Conservation (phyloP, 495 filamentous ascomycete genomes). For the Podospora fimiseda region DNA sequence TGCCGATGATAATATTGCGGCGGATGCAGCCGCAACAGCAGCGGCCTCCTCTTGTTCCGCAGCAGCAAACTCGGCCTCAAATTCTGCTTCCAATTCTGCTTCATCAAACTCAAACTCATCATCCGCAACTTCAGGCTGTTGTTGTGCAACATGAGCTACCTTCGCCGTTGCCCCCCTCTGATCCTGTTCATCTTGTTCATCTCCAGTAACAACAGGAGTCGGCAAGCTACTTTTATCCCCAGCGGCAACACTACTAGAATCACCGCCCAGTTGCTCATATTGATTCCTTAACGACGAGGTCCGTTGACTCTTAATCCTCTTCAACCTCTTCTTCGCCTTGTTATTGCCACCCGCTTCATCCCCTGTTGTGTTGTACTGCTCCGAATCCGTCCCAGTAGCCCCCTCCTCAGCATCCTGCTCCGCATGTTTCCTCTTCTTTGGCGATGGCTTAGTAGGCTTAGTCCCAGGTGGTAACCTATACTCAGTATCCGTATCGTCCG, state of each 20-base stretch:
- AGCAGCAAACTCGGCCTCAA: constrained; percentile 41
- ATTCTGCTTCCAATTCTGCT: constrained; percentile 59
- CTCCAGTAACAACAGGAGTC: constrained; percentile 44
- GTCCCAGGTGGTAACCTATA: too few relatives aligned
- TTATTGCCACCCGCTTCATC: background rate
- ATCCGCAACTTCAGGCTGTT: constrained; percentile 23
- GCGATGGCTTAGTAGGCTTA: too few relatives aligned
- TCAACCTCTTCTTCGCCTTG: constrained; percentile 18
- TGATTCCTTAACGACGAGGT: constrained; percentile 22
- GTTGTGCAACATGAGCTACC: too few relatives aligned
- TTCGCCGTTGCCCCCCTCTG: constrained; percentile 4
- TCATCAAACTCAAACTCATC: constrained; percentile 49
- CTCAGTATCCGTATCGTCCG: too few relatives aligned
- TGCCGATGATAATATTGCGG: too few relatives aligned
- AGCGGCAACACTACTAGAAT: too few relatives aligned
- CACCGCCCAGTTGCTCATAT: constrained; percentile 18
- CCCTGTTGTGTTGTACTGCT: background rate
- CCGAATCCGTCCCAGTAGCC: constrained; percentile 3
- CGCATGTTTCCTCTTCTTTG: constrained; percentile 25
- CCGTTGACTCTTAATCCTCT: constrained; percentile 15
- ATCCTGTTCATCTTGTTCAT: constrained; percentile 51
- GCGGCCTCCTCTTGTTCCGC: constrained; percentile 3
- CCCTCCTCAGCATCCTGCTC: constrained; percentile 28
- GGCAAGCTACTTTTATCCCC: constrained; percentile 36
- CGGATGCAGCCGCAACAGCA: background rate